These are phyloP conservation scores for Lactarius pseudohatsudake DNA, from an alignment of 768 basidiomycete species.

Conservation along the genomic window DNA sequence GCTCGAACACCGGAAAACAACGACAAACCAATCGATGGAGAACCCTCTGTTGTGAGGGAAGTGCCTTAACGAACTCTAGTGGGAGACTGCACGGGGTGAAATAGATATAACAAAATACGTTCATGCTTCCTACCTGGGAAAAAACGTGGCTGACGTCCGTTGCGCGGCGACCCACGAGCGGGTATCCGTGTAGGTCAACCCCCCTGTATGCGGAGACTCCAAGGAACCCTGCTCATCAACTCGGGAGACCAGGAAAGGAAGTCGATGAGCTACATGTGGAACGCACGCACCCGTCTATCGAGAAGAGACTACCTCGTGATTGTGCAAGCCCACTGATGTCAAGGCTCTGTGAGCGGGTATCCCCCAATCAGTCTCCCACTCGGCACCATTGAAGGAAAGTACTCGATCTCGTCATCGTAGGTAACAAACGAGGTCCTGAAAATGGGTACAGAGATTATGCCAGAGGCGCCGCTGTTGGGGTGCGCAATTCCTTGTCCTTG, in stretches of 20 bases:
- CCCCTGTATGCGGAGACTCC: constrained; percentile 27
- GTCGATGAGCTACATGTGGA: not conserved
- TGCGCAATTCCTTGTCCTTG: constrained; percentile 8
- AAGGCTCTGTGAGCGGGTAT: constrained; percentile 38
- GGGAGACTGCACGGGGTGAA: constrained; percentile 20
- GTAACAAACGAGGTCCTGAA: constrained; percentile 45
- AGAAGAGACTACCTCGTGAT: constrained; percentile 38
- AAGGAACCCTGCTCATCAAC: not conserved
- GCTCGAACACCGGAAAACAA: not conserved
- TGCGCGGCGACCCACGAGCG: constrained; percentile 46
- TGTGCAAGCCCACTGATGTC: constrained; percentile 41
- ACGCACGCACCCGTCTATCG: constrained; percentile 38
- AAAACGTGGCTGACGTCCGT: constrained; percentile 40
- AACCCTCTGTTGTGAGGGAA: constrained; percentile 22
- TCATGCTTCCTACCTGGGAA: constrained; percentile 46
- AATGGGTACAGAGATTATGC: constrained; percentile 72
- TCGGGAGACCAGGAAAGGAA: constrained; percentile 35
- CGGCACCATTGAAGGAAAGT: constrained; percentile 59
- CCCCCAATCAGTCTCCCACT: constrained; percentile 59
- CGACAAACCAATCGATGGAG: not conserved
- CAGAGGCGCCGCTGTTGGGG: constrained; percentile 13
- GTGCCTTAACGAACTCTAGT: constrained; percentile 14
- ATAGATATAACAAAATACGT: constrained; percentile 4
- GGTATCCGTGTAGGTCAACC: constrained; percentile 42
- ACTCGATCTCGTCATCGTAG: constrained; percentile 47